Evolutionary conservation across 139 green algal species (phyloP), one percentile per base, ranked within the genome.

Genomic region (Haematococcus sp.): DNA sequence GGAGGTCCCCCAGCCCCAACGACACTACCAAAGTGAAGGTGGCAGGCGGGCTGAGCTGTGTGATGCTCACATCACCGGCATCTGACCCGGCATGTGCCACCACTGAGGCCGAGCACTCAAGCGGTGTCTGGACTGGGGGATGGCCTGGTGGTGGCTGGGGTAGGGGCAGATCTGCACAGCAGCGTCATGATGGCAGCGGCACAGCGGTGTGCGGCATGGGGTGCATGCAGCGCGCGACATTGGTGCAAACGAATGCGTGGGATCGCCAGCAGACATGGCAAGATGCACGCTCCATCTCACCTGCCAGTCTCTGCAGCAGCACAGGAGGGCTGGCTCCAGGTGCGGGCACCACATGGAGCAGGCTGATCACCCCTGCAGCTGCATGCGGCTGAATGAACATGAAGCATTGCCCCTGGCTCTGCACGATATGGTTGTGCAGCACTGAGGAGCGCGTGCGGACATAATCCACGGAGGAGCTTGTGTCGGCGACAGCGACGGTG

Each of bases 361-460:
- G 68, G 25, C 68, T 16, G 54, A 32, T 34, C 22, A 66, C 55
- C 19, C 43, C 63, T 9, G 49, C 20, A 0, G 3, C 35, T 1
- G 31, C 28, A 4, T 77, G 40, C 16, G 49, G 44, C 66, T 74
- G 55, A 9, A 76, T 71, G 23, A 77, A 73, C 15, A 75, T 20
- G 32, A 81, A 81, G 11, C 78, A 49, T 7, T 72, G 66, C 43
- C 75, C 75, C 23, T 67, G 65, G 49, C 75, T 82, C 52, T 70
- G 34, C 4, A 80, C 16, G 13, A 85, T 31, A 52, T 82, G 80
- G 80, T 85, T 85, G 1, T 68, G 75, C 46, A 81, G 63, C 15
- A 79, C 75, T 15, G 75, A 72, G 4, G 80, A 71, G 7, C 54
- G 68, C 2, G 75, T 85, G 72, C 79, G 80, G 31, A 78, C 16